These are phyloP conservation scores for Penicillium manginii DNA, from an alignment of 495 filamentous ascomycete species.

Conservation along the genomic window DNA sequence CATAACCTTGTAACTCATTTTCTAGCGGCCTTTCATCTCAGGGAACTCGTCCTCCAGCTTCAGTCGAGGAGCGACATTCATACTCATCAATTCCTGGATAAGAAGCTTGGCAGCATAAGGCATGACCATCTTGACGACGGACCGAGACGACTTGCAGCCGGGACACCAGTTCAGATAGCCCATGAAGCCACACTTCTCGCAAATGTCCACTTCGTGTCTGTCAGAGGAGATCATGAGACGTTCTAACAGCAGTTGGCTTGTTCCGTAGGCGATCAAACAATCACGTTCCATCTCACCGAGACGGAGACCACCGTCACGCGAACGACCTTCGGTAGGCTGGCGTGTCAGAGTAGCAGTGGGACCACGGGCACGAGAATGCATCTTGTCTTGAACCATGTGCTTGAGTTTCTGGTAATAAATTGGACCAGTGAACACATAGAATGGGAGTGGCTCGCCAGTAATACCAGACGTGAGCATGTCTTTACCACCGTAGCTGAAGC, in stretches of 20 bases:
- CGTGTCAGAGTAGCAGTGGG: conserved; percentile 90
- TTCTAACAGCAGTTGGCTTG: conserved; percentile 88
- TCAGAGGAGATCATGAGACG: conserved; percentile 93
- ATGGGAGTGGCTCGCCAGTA: conserved; percentile 88
- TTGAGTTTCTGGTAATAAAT: conserved; percentile 99
- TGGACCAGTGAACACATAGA: conserved; percentile 97
- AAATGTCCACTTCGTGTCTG: conserved; percentile 87
- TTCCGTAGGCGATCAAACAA: conserved; percentile 94
- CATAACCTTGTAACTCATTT: conserved; percentile 9
- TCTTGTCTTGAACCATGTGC: conserved; percentile 99
- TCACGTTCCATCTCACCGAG: conserved; percentile 99
- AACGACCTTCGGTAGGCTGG: conserved; percentile 95
- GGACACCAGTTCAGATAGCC: conserved; percentile 93
- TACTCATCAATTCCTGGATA: conserved; percentile 94
- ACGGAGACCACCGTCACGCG: conserved; percentile 86
- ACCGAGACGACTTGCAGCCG: conserved; percentile 78
- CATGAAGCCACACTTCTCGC: conserved; percentile 90
- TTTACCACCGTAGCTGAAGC: conserved; percentile 95
- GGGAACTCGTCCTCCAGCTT: conserved; percentile 93
- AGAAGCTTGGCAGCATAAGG: conserved; percentile 98
- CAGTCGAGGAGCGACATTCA: conserved; percentile 90
- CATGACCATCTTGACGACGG: conserved; percentile 88
- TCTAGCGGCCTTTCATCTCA: conserved; percentile 45
- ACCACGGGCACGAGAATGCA: conserved; percentile 92
- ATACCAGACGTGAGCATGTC: conserved; percentile 95